Evolutionary conservation across 2,329 filamentous ascomycete genomes (phyloP), one percentile per base, ranked within the genome.

Genomic region (Graphiopsis chlorocephala): DNA sequence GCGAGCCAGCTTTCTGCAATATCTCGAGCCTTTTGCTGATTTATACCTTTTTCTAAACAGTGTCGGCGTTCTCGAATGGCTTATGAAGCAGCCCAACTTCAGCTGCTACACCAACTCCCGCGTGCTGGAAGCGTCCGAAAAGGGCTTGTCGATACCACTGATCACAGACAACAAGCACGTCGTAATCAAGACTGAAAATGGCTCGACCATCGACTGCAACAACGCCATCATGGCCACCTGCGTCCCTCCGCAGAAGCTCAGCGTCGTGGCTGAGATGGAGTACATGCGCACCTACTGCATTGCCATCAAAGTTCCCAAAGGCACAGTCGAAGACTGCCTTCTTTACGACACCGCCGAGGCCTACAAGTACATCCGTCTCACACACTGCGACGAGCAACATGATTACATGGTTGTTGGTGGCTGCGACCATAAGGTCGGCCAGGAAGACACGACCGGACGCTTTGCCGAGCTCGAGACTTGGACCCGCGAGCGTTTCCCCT

Each of bases 361-460:
- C 26, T 86, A 87, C 78, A 83, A 85, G 69, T 87, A 87, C 66
- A 74, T 84, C 2, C 81, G 84, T 1, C 71, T 86, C 12, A 86
- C 84, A 0, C 75, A 72, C 0, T 85, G 84, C 69, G 84, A 86
- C 63, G 79, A 82, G 0, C 74, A 81, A 63, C 74, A 85, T 50
- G 84, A 86, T 68, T 86, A 86, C 71, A 71, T 87, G 57, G 75
- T 87, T 5, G 78, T 86, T 6, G 85, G 84, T 7, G 85, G 85
- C 1, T 81, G 82, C 59, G 85, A 86, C 68, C 85, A 87, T 76
- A 84, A 85, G 70, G 83, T 86, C n/a, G 84, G 84, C 0, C 83
- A 86, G 67, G 76, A 81, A 1, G 71, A 75, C 0, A 78, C 78
- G 0, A 63, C 57, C 12, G 68, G 65, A 35, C 80, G 82, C 7